These are phyloP conservation scores for Diaporthe sp. DNA, from an alignment of 2,329 filamentous ascomycete species.

Conservation along the genomic window DNA sequence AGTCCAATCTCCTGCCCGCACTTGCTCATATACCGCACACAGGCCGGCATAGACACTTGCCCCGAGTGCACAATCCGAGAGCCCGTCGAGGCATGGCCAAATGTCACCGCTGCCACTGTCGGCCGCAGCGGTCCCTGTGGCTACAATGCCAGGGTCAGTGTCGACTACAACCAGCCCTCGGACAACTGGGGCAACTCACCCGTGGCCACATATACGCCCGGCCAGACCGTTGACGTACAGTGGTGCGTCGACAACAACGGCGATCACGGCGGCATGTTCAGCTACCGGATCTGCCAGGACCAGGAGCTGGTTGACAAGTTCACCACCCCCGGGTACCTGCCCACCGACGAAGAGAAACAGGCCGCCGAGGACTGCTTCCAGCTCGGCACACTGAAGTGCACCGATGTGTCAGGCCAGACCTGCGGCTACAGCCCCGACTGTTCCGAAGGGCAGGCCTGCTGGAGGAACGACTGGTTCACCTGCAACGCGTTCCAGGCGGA, in stretches of 20 bases:
- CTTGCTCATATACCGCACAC: background rate
- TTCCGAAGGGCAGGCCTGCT: constrained; percentile 57
- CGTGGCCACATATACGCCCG: constrained; percentile 60
- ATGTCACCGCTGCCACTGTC: constrained; percentile 60
- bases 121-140: constrained; percentile 65
- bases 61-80: constrained; percentile 69
- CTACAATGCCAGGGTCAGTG: constrained; percentile 66
- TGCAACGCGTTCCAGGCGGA: constrained; percentile 60
- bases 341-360: constrained; percentile 66
- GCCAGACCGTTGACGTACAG: constrained; percentile 62
- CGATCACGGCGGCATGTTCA: constrained; percentile 70
- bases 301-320: constrained; percentile 66
- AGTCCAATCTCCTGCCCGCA: background rate
- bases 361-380: constrained; percentile 67
- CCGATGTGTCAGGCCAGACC: constrained; percentile 62
- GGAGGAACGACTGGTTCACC: constrained; percentile 68
- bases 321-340: constrained; percentile 60
- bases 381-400: constrained; percentile 61
- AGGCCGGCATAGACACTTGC: constrained; percentile 65
- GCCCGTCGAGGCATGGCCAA: constrained; percentile 65
- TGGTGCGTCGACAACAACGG: constrained; percentile 71
- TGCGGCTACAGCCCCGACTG: constrained; percentile 66
- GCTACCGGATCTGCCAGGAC: constrained; percentile 67
- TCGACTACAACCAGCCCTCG: constrained; percentile 66
- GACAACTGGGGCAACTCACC: constrained; percentile 58